Evolutionary conservation across 257 asterid species (phyloP).

Genomic region (Pogostemon cablin): DNA sequence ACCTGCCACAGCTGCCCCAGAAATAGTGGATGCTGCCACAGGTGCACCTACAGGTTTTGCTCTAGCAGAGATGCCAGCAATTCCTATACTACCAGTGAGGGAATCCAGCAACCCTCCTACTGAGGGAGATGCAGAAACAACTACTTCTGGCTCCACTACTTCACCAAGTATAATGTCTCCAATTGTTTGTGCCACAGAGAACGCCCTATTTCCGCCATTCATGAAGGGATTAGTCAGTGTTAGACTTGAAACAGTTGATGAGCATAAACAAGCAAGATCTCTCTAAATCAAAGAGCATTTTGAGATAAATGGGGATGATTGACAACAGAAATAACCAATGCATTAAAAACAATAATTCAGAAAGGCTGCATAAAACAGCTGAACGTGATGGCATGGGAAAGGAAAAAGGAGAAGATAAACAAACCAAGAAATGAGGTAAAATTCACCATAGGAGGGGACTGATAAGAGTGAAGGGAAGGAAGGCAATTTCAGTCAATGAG

Average conservation of each 20-base stretch:
- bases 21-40: conserved; percentile 68
- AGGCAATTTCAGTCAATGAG: neutral
- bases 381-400: conserved; percentile 6
- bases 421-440: neutral
- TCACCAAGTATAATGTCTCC: conserved; percentile 89
- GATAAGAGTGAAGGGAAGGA: conserved; percentile 1
- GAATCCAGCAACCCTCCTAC: conserved; percentile 97
- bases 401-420: neutral
- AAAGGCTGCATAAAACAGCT: conserved; percentile 13
- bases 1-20: conserved; percentile 69
- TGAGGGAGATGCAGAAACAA: conserved; percentile 74
- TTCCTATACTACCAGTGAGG: conserved; percentile 93
- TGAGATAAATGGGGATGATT: neutral
- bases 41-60: conserved; percentile 87
- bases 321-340: conserved; percentile 18
- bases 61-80: conserved; percentile 78
- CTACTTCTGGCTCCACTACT: conserved; percentile 81
- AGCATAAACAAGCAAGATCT: conserved; percentile 25
- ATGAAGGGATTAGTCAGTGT: conserved; percentile 28
- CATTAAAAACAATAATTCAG: neutral
- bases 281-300: conserved; percentile 23
- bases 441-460: neutral
- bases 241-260: conserved; percentile 18
- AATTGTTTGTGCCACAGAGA: conserved; percentile 70
- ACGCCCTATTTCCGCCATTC: conserved; percentile 59